Conservation (phyloP, 768 basidiomycete genomes). For the Calocybe cyanea region DNA sequence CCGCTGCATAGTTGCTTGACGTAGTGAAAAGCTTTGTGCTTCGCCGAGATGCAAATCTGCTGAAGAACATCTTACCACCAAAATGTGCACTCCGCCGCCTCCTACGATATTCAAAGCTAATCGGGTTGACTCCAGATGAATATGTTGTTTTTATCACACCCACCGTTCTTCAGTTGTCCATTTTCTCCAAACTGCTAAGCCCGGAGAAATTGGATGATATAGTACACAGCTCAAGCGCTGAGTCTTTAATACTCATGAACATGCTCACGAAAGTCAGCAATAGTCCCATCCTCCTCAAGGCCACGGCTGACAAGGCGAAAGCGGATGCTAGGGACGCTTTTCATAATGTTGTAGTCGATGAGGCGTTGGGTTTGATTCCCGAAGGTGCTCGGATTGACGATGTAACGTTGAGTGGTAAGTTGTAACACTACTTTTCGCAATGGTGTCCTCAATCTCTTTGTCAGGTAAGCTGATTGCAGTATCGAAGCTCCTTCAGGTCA, state of each 20-base stretch:
- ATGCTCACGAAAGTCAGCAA: slow-evolving; percentile 89
- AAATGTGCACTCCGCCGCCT: slow-evolving; percentile 57
- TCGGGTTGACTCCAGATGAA: slow-evolving; percentile 59
- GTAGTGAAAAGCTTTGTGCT: slow-evolving; percentile 89
- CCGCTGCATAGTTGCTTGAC: slow-evolving; percentile 48
- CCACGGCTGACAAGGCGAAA: slow-evolving; percentile 64
- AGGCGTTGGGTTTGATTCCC: slow-evolving; percentile 63
- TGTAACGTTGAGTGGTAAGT: slow-evolving; percentile 73
- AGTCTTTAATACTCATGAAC: slow-evolving; percentile 76
- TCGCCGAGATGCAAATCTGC: slow-evolving; percentile 78
- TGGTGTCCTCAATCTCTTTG: slow-evolving; percentile 1
- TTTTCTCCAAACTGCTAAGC: slow-evolving; percentile 74
- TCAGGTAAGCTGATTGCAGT: slow-evolving; percentile 74
- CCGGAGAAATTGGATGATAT: slow-evolving; percentile 67
- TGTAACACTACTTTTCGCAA: not conserved
- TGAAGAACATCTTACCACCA: slow-evolving; percentile 84
- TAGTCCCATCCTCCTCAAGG: slow-evolving; percentile 82
- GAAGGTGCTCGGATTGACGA: slow-evolving; percentile 60
- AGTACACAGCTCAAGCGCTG: slow-evolving; percentile 66
- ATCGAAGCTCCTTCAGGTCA: slow-evolving; percentile 53
- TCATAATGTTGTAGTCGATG: slow-evolving; percentile 48
- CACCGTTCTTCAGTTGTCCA: slow-evolving; percentile 73
- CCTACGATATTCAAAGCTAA: not conserved
- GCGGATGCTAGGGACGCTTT: slow-evolving; percentile 34
- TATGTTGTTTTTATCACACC: slow-evolving; percentile 97